Conservation (phyloP, 2,329 filamentous ascomycete genomes). For the Clathrospora elynae region DNA sequence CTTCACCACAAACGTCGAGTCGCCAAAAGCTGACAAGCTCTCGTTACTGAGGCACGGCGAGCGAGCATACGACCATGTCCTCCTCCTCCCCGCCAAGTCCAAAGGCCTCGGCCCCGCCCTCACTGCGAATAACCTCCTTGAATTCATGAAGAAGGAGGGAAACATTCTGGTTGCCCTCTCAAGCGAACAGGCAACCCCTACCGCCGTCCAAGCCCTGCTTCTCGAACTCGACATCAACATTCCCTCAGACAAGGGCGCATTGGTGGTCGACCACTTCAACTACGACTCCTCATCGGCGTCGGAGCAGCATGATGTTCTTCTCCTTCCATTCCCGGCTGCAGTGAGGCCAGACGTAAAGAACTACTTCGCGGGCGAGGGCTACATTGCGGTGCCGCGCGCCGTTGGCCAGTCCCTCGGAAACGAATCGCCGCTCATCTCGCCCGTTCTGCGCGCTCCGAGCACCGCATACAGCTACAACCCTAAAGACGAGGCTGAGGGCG, state of each 20-base stretch:
- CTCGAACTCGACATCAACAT: constrained; percentile 87
- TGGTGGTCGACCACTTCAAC: constrained; percentile 95
- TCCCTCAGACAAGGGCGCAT: constrained; percentile 80
- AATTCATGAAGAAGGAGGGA: constrained; percentile 89
- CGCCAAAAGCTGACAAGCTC: constrained; percentile 60
- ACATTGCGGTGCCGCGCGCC: constrained; percentile 80
- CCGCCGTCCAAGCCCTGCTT: constrained; percentile 76
- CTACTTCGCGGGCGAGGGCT: constrained; percentile 72
- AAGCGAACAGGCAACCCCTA: constrained; percentile 70
- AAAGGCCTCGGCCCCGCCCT: constrained; percentile 92
- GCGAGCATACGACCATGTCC: constrained; percentile 85
- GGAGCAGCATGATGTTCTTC: constrained; percentile 86
- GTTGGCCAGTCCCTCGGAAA: constrained; percentile 83
- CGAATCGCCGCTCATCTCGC: constrained; percentile 73
- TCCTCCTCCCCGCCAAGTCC: constrained; percentile 85
- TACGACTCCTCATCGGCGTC: constrained; percentile 77
- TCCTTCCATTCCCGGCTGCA: constrained; percentile 71
- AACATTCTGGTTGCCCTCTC: constrained; percentile 90
- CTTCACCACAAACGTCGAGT: constrained; percentile 79
- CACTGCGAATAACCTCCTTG: constrained; percentile 81
- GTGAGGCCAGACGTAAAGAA: constrained; percentile 72
- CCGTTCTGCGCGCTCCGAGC: constrained; percentile 78
- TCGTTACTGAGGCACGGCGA: constrained; percentile 85
- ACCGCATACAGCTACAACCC: constrained; percentile 95
- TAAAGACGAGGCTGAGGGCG: constrained; percentile 74